Percentiles rank a stretch among this genome's conserved stretches.
phyloP scores from a whole-genome alignment of 169 alveolate species.

The Eimeria necatrix region DNA sequence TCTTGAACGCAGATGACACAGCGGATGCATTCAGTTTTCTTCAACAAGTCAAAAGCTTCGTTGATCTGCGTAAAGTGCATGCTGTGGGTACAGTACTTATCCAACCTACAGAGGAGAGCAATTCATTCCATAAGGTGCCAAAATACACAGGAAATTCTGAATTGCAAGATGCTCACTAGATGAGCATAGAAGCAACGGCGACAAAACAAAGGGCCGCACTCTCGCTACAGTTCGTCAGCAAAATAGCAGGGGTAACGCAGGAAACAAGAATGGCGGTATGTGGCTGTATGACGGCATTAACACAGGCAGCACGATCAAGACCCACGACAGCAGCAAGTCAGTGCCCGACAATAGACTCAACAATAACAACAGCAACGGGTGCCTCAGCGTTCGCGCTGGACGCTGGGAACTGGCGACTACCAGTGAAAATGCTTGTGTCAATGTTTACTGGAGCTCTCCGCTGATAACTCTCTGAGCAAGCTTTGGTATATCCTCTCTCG shows the following conservation, averaged over 20 bases:
- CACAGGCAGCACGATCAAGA: no score
- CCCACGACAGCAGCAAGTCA: no score
- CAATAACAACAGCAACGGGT: no score
- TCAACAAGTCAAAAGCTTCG: constrained; percentile 73
- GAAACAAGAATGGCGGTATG: no score
- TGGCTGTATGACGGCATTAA: no score
- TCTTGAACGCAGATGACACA: constrained; percentile 55
- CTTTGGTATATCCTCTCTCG: constrained; percentile 90
- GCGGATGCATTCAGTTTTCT: constrained; percentile 65
- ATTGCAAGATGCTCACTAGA: neutral
- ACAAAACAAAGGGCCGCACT: no score
- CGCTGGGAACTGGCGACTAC: neutral
- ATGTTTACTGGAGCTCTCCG: constrained; percentile 68
- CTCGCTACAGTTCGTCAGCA: no score
- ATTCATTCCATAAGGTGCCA: neutral
- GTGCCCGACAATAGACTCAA: no score
- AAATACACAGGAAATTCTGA: neutral
- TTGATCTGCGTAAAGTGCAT: constrained; percentile 70
- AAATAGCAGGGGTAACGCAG: no score
- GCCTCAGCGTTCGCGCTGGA: no score
- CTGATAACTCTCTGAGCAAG: constrained; percentile 86
- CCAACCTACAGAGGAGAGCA: constrained; percentile 51
- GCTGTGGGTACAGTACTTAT: constrained; percentile 74
- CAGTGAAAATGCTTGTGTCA: neutral
- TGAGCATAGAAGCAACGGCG: no score